Conservation (phyloP, 495 filamentous ascomycete genomes). For the Filosporella fistucella region DNA sequence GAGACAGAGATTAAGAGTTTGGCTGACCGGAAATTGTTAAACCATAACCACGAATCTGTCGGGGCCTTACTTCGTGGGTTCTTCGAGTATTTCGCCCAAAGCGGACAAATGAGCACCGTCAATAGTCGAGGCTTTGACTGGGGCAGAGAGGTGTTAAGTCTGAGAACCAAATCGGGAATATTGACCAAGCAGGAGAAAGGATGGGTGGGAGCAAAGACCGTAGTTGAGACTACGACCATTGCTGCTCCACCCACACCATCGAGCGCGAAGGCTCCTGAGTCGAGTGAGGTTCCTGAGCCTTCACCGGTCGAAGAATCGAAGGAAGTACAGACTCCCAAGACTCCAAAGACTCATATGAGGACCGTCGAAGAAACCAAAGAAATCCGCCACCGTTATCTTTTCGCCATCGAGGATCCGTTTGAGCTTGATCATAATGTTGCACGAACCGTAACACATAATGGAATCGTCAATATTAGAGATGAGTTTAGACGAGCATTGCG, state of each 20-base stretch:
- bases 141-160: conserved; percentile 63
- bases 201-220: conserved; percentile 69
- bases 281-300: background rate
- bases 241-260: conserved; percentile 11
- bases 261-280: background rate
- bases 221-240: conserved; percentile 22
- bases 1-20: conserved; percentile 54
- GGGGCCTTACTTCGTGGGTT: conserved; percentile 68
- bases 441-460: conserved; percentile 70
- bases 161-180: conserved; percentile 65
- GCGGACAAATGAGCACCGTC: conserved; percentile 34
- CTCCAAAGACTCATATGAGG: conserved; percentile 22
- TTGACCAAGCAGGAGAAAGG: conserved; percentile 67
- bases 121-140: conserved; percentile 58
- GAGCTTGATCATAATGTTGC: conserved; percentile 80
- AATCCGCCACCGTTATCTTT: conserved; percentile 71
- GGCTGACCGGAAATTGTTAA: conserved; percentile 45
- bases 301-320: background rate
- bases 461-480: conserved; percentile 70
- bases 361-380: conserved; percentile 43
- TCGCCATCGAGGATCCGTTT: conserved; percentile 86
- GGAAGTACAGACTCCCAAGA: conserved; percentile 1
- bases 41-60: conserved; percentile 54
- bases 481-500: conserved; percentile 73
- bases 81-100: conserved; percentile 74